Evolutionary conservation across 768 basidiomycete genomes (phyloP).

Genomic region (Solioccasus polychromus): DNA sequence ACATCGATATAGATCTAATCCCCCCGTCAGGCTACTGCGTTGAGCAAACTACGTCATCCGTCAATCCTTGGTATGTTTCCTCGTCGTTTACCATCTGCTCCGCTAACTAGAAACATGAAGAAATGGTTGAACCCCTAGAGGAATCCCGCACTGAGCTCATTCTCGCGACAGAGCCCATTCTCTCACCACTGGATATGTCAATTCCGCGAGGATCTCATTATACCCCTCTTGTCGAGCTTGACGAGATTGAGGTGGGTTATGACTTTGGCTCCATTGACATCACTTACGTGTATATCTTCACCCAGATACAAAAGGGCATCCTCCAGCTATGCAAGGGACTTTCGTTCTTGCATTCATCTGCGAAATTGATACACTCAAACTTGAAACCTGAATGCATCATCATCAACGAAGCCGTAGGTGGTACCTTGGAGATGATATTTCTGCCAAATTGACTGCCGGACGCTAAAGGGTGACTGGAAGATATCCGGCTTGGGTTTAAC

Average conservation of each 20-base stretch:
- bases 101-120: slow-evolving; percentile 37
- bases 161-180: slow-evolving; percentile 90
- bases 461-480: slow-evolving; percentile 94
- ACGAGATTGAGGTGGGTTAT: slow-evolving; percentile 85
- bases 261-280: neutral
- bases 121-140: slow-evolving; percentile 97
- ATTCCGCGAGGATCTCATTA: slow-evolving; percentile 62
- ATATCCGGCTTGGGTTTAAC: slow-evolving; percentile 87
- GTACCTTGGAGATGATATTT: neutral
- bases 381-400: slow-evolving; percentile 83
- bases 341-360: slow-evolving; percentile 88
- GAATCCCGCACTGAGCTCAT: slow-evolving; percentile 86
- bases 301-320: slow-evolving; percentile 92
- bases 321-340: slow-evolving; percentile 90
- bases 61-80: slow-evolving; percentile 72
- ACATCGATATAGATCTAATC: slow-evolving; percentile 7
- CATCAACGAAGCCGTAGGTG: slow-evolving; percentile 80
- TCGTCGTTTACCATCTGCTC: neutral
- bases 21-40: slow-evolving; percentile 66
- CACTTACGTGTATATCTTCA: slow-evolving; percentile 5
- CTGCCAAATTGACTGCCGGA: neutral
- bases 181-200: slow-evolving; percentile 77
- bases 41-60: slow-evolving; percentile 86
- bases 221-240: slow-evolving; percentile 71
- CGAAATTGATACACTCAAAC: slow-evolving; percentile 89